These are phyloP conservation scores for Arctium minus DNA, from an alignment of 129 eudicot species.

Conservation along the genomic window DNA sequence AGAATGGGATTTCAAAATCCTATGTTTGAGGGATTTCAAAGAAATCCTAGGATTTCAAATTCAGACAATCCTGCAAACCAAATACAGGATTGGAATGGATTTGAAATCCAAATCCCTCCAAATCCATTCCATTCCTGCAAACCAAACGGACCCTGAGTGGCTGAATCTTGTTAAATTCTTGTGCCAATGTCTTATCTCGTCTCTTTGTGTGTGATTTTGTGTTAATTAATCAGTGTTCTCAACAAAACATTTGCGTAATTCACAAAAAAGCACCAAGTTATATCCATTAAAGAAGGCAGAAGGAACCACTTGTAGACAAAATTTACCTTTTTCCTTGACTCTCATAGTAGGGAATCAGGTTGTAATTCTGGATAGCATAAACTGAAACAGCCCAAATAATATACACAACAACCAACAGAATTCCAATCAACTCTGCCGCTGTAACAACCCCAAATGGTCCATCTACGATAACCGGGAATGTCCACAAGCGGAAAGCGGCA, in stretches of 20 bases:
- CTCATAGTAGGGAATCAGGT: slow-evolving; percentile 24
- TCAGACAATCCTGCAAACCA: too few relatives aligned
- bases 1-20: too few relatives aligned
- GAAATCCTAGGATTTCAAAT: too few relatives aligned
- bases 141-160: too few relatives aligned
- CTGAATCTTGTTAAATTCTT: too few relatives aligned
- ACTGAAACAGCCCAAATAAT: slow-evolving; percentile 54
- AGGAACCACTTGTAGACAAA: not conserved
- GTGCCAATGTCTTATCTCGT: too few relatives aligned
- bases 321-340: slow-evolving; percentile 40
- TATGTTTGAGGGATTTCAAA: too few relatives aligned
- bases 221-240: not conserved
- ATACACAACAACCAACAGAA: slow-evolving; percentile 49
- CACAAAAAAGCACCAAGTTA: not conserved
- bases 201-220: not conserved
- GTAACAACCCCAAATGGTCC: slow-evolving; percentile 94
- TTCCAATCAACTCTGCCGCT: slow-evolving; percentile 74
- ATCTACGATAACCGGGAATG: slow-evolving; percentile 76
- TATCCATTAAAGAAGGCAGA: not conserved
- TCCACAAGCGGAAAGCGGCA: slow-evolving; percentile 63
- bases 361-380: slow-evolving; percentile 35
- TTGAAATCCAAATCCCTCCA: too few relatives aligned
- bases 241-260: not conserved
- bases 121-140: too few relatives aligned
- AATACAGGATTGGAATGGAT: too few relatives aligned